A percentile compares a stretch with the other conserved stretches of the same genome.
Evolutionary conservation across 129 eudicot genomes (phyloP).

Genomic region (Artemisia argyi): DNA sequence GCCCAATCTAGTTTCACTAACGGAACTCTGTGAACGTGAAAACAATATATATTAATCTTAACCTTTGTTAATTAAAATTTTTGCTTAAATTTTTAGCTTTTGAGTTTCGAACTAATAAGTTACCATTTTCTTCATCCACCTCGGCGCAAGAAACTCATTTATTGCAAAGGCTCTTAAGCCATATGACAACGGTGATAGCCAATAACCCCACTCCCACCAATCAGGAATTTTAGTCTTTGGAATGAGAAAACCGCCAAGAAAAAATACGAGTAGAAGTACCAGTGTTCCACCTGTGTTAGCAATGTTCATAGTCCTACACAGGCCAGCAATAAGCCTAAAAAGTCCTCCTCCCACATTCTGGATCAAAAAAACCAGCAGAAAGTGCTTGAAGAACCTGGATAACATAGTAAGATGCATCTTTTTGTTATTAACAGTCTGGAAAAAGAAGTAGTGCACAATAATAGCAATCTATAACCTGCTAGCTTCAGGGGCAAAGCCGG

Average conservation of each 20-base stretch:
- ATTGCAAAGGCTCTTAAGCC: constrained; percentile 40
- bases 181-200: constrained; percentile 52
- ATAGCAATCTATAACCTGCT: constrained; percentile 55
- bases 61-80: background rate
- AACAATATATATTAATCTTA: background rate
- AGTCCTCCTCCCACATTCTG: constrained; percentile 80
- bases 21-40: constrained; percentile 34
- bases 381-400: constrained; percentile 79
- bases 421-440: background rate
- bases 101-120: background rate
- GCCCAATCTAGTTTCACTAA: constrained; percentile 43
- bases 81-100: background rate
- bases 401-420: constrained; percentile 10
- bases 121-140: constrained; percentile 56
- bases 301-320: constrained; percentile 71
- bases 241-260: constrained; percentile 76
- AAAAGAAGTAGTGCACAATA: background rate
- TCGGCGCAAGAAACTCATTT: constrained; percentile 50
- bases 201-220: constrained; percentile 59
- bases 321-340: constrained; percentile 63
- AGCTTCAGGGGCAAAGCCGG: constrained; percentile 83
- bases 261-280: constrained; percentile 58
- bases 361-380: constrained; percentile 53
- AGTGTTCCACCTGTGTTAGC: constrained; percentile 73
- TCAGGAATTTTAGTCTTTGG: constrained; percentile 49